A percentile compares a stretch with the other conserved stretches of the same genome.
These are phyloP conservation scores for Rutstroemia sp. DNA, from an alignment of 2,329 filamentous ascomycete species.

Conservation along the genomic window DNA sequence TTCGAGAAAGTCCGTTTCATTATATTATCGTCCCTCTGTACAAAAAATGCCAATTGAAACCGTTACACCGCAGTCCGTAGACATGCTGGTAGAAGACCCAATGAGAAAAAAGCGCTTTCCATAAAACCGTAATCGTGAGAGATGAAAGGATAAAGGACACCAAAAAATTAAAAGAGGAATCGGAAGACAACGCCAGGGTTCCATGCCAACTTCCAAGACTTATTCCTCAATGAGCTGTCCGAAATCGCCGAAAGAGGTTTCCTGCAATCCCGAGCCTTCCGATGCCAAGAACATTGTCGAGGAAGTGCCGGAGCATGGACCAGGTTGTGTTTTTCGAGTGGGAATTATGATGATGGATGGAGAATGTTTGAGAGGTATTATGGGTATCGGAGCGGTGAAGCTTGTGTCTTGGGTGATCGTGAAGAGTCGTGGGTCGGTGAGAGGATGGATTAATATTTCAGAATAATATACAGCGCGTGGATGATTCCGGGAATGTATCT, in stretches of 20 bases:
- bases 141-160: not conserved
- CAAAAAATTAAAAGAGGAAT: not conserved
- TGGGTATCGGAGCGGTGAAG: not conserved
- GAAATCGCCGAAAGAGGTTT: no score
- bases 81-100: constrained; percentile 16
- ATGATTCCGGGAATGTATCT: constrained; percentile 13
- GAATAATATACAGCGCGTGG: constrained; percentile 50
- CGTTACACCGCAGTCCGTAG: constrained; percentile 17
- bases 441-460: constrained; percentile 61
- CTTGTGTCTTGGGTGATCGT: not conserved
- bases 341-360: not conserved
- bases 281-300: constrained; percentile 2
- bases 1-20: constrained; percentile 7
- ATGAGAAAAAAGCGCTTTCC: constrained; percentile 2
- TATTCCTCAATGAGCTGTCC: no score
- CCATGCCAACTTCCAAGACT: not conserved
- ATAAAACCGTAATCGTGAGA: not conserved
- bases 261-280: not conserved
- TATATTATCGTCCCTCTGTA: constrained; percentile 8
- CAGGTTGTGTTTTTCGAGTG: not conserved
- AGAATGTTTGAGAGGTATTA: not conserved
- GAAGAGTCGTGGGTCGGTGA: not conserved
- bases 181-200: not conserved
- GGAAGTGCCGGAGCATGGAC: not conserved
- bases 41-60: constrained; percentile 1